Evolutionary conservation across 495 filamentous ascomycete genomes (phyloP), one percentile per base, ranked within the genome.

Genomic region (Daldinia bambusicola): DNA sequence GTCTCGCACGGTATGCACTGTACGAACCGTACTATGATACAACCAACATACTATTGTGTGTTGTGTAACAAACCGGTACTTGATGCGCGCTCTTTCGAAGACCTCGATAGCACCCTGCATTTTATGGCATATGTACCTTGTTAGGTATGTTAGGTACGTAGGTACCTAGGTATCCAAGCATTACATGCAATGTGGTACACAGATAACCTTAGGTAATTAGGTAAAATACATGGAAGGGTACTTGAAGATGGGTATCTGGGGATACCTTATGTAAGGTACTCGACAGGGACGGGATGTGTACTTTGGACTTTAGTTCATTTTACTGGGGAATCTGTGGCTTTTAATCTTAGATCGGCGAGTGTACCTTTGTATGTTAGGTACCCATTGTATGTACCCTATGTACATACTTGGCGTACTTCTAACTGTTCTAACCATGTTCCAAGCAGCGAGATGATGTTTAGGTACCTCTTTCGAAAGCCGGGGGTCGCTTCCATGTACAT

Each of bases 311-410:
- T 20, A 22, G 26, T 63, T 69, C 61, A 73, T 73, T 73, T 73
- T 64, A 66, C 66, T 73, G 66, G 70, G 71, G 67, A 74, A 74
- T 74, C 71, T 70, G 55, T 66, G 67, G 67, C 63, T 70, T 63
- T 63, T 53, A 67, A 74, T 74, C 71, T 74, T 58, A 74, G 71
- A 70, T 70, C 63, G 67, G 65, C 63, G 52, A 60, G 20, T 14
- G 53, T 16, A 12, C 2, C 2, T n/a, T n/a, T n/a, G n/a, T n/a
- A n/a, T n/a, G n/a, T n/a, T n/a, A n/a, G n/a, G 60, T 55, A 61
- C 52, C 62, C 52, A 50, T 61, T 65, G 26, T 30, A 31, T 65
- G 26, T 30, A 31, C 6, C 20, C 4, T 30, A 52, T 13, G 20
- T 53, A 53, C 50, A 30, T 53, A 53, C 26, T 48, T 48, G 10